phyloP scores from a whole-genome alignment of 1,284 basidiomycete genomes.

The Laetiporus sulphureus region DNA sequence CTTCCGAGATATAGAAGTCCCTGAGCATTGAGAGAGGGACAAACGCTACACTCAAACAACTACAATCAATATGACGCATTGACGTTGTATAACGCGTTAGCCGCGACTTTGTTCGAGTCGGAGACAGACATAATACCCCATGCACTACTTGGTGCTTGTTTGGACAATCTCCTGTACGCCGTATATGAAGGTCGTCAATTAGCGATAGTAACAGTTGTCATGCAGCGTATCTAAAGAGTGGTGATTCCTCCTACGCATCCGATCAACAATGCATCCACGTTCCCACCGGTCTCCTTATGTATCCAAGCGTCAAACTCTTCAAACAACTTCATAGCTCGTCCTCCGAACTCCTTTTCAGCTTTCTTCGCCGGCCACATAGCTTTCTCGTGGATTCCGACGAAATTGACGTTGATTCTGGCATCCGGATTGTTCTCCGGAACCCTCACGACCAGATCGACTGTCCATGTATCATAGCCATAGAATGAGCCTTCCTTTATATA shows the following conservation, averaged over 20 bases:
- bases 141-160: too few species aligned
- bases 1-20: too few species aligned
- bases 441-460: slow-evolving; percentile 64
- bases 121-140: too few species aligned
- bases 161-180: too few species aligned
- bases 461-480: slow-evolving; percentile 70
- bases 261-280: slow-evolving; percentile 58
- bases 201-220: too few species aligned
- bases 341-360: slow-evolving; percentile 41
- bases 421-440: slow-evolving; percentile 27
- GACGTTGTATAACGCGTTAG: too few species aligned
- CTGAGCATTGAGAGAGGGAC: too few species aligned
- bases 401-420: slow-evolving; percentile 45
- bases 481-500: slow-evolving; percentile 89
- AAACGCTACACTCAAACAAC: too few species aligned
- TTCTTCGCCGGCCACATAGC: slow-evolving; percentile 78
- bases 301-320: slow-evolving; percentile 64
- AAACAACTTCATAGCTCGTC: slow-evolving; percentile 60
- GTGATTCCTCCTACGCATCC: slow-evolving; percentile 62
- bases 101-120: too few species aligned
- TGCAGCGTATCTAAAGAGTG: slow-evolving; percentile 21
- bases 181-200: too few species aligned
- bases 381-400: slow-evolving; percentile 66
- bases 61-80: too few species aligned
- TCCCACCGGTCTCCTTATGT: slow-evolving; percentile 46